Conservation (phyloP, 106 monocot genomes). For the Chionographis japonica region DNA sequence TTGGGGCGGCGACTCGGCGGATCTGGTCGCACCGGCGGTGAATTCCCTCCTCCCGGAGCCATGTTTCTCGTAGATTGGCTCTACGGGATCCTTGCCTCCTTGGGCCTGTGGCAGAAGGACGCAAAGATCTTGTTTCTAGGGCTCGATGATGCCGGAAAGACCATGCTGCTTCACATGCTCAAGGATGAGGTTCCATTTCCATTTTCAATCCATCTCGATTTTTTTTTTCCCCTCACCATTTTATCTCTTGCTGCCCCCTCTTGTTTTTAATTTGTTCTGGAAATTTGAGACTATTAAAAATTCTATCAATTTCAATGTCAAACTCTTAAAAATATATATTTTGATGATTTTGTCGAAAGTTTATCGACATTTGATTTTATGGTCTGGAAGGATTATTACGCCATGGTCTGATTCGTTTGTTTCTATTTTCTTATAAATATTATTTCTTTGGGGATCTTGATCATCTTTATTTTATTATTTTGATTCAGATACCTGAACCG, state of each 20-base stretch:
- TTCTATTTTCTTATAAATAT: too few species aligned
- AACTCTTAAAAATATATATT: too few species aligned
- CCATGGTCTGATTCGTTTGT: slow-evolving; percentile 33
- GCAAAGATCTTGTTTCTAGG: slow-evolving; percentile 75
- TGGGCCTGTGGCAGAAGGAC: slow-evolving; percentile 81
- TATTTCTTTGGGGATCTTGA: too few species aligned
- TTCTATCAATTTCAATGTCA: too few species aligned
- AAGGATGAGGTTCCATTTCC: slow-evolving; percentile 50
- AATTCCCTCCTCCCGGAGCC: neutral
- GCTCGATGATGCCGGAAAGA: slow-evolving; percentile 72
- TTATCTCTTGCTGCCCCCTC: neutral
- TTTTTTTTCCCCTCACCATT: neutral
- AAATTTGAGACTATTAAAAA: too few species aligned
- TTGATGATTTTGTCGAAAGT: too few species aligned
- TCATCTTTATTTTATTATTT: neutral
- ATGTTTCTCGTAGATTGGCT: slow-evolving; percentile 65
- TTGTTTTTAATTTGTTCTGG: neutral
- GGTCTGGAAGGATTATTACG: slow-evolving; percentile 88
- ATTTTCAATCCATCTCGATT: neutral
- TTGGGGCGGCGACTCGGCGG: neutral
- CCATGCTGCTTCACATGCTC: slow-evolving; percentile 74
- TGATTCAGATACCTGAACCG: neutral
- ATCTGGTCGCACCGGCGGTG: neutral
- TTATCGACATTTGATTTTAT: too few species aligned
- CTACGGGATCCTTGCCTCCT: slow-evolving; percentile 71